Evolutionary conservation across 2,329 filamentous ascomycete genomes (phyloP), one percentile per base, ranked within the genome.

Genomic region (Clonostachys chloroleuca): DNA sequence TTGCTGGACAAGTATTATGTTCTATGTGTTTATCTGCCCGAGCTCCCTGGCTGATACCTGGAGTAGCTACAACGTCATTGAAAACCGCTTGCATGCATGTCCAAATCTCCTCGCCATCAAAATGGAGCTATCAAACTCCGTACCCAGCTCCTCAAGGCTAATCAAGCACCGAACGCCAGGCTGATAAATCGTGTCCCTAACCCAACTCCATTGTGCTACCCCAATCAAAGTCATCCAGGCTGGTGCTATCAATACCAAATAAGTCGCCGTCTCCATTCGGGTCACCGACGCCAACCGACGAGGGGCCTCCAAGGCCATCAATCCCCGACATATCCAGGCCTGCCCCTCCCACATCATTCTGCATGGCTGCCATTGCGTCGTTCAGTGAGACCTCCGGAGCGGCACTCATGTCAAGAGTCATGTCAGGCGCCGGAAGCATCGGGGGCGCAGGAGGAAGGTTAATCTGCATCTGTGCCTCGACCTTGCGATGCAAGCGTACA

Each of bases 381-480:
- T 59, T 67, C 14, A 77, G 58, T 13, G 61, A 45, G 24, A 51
- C 46, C 34, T 53, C 40, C 18, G 54, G 47, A 44, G 47, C 16
- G 50, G 49, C 18, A 16, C 66, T 67, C 9, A 63, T 66, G 45
- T 65, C 65, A 5, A 74, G 54, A 12, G 59, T 61, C 45, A 77
- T 66, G 36, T 69, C 70, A 5, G 61, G 59, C 20, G 60, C 60
- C 41, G 71, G 69, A 16, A 77, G 63, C 17, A 39, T n/a, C 16
- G 45, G 30, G 54, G 77, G 70, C 3, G 62, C 56, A 45, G 68
- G 66, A 5, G 65, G 57, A 56, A 59, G 64, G 9, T 30, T 30
- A 4, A 30, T 30, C 34, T 69, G 67, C 69, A 87, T 75, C 58
- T 86, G 83, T n/a, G 77, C 74, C 62, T 89, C 83, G 12, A 88